These are phyloP conservation scores for Coemansia sp. DNA, from an alignment of 192 early-diverging fungal genomes.

Conservation along the genomic window DNA sequence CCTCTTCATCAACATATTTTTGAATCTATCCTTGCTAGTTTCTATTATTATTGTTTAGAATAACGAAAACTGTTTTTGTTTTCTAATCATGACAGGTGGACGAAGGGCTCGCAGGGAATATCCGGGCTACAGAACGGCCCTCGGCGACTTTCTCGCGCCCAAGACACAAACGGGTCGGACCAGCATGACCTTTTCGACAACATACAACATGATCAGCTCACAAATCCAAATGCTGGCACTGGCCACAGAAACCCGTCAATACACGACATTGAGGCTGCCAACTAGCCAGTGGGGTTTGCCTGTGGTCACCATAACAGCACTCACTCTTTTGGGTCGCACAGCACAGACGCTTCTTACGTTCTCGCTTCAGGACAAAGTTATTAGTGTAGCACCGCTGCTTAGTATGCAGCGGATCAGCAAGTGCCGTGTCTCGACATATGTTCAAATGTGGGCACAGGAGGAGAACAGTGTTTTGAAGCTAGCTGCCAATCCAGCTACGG, in stretches of 20 bases:
- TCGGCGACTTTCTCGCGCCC: constrained; percentile 1
- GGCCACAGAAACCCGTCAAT: constrained; percentile 39
- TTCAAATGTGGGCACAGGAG: neutral
- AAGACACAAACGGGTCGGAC: constrained; percentile 25
- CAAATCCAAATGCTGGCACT: constrained; percentile 47
- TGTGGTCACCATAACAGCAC: constrained; percentile 31
- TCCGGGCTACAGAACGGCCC: neutral
- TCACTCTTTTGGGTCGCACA: constrained; percentile 46
- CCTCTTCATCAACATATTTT: neutral
- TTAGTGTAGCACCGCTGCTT: constrained; percentile 37
- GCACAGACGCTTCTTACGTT: constrained; percentile 43
- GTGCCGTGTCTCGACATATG: neutral
- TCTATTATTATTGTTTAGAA: neutral
- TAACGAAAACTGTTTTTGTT: neutral
- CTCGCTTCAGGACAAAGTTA: constrained; percentile 38
- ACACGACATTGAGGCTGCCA: constrained; percentile 34
- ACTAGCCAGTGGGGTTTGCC: constrained; percentile 35
- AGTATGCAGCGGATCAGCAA: constrained; percentile 1
- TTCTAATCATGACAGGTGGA: neutral
- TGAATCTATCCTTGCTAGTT: neutral
- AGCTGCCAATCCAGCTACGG: constrained; percentile 23
- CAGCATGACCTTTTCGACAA: constrained; percentile 14
- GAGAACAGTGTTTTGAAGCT: constrained; percentile 30
- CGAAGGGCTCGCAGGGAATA: neutral
- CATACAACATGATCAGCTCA: constrained; percentile 31